Evolutionary conservation across 805 yeast genomes (phyloP), one percentile per base, ranked within the genome.

Genomic region (Wickerhamomyces chambardii): DNA sequence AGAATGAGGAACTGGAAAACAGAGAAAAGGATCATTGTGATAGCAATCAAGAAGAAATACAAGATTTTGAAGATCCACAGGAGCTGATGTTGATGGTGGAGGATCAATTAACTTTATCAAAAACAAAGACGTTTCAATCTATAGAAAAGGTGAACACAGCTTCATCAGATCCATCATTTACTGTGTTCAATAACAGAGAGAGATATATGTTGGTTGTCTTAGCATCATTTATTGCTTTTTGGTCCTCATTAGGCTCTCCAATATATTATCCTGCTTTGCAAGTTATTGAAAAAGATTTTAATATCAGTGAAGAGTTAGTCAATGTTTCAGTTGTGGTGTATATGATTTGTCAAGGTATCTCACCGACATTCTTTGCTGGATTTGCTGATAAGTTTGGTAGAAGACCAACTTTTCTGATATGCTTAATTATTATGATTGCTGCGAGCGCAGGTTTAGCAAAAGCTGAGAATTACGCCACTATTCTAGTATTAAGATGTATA

Each of bases 211-310:
- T 78, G 26, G 68, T 64, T 3, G 41, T 44, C 5, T 57, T 59
- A 22, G 66, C 64, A 39, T 71, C 68, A 2, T 42, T 61, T 4
- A 57, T 72, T 2, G 83, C 84, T 0, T 56, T 76, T 29, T 78
- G 81, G 63, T 83, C 94, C 2, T 64, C 92, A 0, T 61, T 83
- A 3, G 75, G 89, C 0, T 72, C 80, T 43, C 83, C 94, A 0
- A 83, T 85, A 11, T 86, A 83, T 51, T 80, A 83, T 56, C 95
- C 95, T 0, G 86, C 86, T 0, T 56, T 86, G n/a, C 73, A 78
- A 0, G 62, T 67, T 5, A 59, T 87, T 7, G 73, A 76, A 33
- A 43, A 53, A 1, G 55, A 73, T 21, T 83, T 86, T 46, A 32
- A 66, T 31, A 70, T 79, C 6, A 47, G 75, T 3, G 73, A 73